A percentile compares a stretch with the other conserved stretches of the same genome.
phyloP scores from a whole-genome alignment of 2,329 filamentous ascomycete genomes.

The Chalaropsis thielavioides region DNA sequence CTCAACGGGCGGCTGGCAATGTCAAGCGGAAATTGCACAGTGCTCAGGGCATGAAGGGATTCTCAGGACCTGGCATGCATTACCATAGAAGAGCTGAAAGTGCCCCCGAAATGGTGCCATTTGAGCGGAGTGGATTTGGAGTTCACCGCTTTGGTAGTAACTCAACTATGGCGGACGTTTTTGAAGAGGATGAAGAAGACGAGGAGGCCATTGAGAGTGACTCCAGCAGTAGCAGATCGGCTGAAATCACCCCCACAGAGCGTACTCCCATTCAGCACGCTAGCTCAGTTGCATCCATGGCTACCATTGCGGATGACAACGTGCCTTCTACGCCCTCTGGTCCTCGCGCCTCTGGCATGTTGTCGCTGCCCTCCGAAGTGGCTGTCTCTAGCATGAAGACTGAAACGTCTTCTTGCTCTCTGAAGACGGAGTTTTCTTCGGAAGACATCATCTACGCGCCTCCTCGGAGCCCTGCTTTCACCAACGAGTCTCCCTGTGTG shows the following conservation, averaged over 20 bases:
- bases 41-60: slow-evolving; percentile 54
- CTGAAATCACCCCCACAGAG: slow-evolving; percentile 15
- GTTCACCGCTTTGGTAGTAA: slow-evolving; percentile 50
- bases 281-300: slow-evolving; percentile 13
- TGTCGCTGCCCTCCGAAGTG: slow-evolving; percentile 9
- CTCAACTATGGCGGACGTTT: slow-evolving; percentile 71
- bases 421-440: slow-evolving; percentile 25
- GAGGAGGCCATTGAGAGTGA: slow-evolving; percentile 24
- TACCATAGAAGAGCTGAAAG: slow-evolving; percentile 69
- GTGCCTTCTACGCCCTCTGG: slow-evolving; percentile 17
- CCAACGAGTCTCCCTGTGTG: slow-evolving; percentile 24
- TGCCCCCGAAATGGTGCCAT: slow-evolving; percentile 63
- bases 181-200: slow-evolving; percentile 57
- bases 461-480: slow-evolving; percentile 9
- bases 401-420: slow-evolving; percentile 35
- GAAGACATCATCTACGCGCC: slow-evolving; percentile 36
- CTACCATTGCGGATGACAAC: slow-evolving; percentile 16
- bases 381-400: slow-evolving; percentile 27
- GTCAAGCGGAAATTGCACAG: slow-evolving; percentile 59
- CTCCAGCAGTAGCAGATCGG: slow-evolving; percentile 15
- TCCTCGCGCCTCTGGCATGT: slow-evolving; percentile 10
- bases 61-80: slow-evolving; percentile 54
- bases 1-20: slow-evolving; percentile 42
- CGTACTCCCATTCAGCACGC: slow-evolving; percentile 15
- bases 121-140: slow-evolving; percentile 45